Evolutionary conservation across 73 alveolate species (phyloP), one percentile per base, ranked within the genome.

Genomic region (Paraurostyla sp.): DNA sequence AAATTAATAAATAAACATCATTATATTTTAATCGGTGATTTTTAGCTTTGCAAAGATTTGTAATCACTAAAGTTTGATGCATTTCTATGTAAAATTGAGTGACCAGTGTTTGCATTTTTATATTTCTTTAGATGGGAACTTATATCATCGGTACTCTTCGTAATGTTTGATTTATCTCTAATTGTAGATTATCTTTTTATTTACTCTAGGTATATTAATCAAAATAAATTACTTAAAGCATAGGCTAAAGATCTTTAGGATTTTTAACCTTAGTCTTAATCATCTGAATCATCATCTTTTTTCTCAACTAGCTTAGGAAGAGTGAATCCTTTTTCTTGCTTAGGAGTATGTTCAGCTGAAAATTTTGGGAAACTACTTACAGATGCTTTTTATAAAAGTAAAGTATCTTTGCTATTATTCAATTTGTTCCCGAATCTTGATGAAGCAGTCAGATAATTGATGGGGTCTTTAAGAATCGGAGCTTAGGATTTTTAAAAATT

Each of bases 161-260:
- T 9, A 4, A 60, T 11, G 32, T 20, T 60, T 9, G 78, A 60
- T 29, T 6, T 29, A 9, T 16, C 32, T 9, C 23, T 60, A 3
- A 6, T 27, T 27, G 22, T 60, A 6, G 78, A 60, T 23, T 60
- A 27, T 30, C 78, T 60, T 27, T 60, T 60, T 27, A 60, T 60
- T 60, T 60, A 29, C 32, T 60, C 78, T 60, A 60, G 3, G 32
- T 29, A 15, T 15, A 60, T 60, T 29, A 27, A 60, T 60, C 32
- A 27, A 60, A 9, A 7, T 23, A 54, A 16, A 13, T 60, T 60
- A 60, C 78, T 60, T 30, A 60, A 33, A 27, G 78, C 78, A 60
- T 60, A 60, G 9, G 78, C 78, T 9, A 60, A 27, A 33, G 78
- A 60, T 60, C 78, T 60, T 27, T 60, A 33, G 4, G 78, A 60